Percentiles rank a stretch among this genome's conserved stretches.
phyloP scores from a whole-genome alignment of 345 rosid species.

The Toxicodendron radicans region DNA sequence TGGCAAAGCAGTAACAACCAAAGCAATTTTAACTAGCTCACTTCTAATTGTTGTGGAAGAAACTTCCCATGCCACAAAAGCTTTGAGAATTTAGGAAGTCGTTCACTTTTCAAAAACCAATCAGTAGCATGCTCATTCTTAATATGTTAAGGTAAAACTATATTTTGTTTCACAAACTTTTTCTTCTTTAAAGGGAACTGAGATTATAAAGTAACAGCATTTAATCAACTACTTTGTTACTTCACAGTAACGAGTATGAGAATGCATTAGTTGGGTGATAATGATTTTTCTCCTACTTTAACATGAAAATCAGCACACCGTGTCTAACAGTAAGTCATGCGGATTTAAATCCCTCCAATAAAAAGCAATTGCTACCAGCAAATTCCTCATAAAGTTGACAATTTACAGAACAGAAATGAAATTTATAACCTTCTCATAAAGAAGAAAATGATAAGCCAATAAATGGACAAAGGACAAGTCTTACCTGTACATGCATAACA shows the following conservation, averaged over 20 bases:
- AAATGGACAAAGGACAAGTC: slow-evolving; percentile 13
- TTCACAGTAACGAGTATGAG: not conserved
- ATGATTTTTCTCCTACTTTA: not conserved
- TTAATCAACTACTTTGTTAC: not conserved
- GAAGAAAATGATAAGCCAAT: not conserved
- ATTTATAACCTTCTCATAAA: not conserved
- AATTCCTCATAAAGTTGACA: not conserved
- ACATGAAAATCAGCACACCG: not conserved
- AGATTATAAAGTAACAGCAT: not conserved
- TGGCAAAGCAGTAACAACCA: not conserved
- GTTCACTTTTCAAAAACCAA: not conserved
- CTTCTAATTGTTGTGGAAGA: not conserved
- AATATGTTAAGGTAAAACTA: not conserved
- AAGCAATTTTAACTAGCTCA: not conserved
- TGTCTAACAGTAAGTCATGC: not conserved
- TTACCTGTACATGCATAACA: slow-evolving; percentile 92
- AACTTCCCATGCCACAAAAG: slow-evolving; percentile 3
- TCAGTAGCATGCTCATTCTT: not conserved
- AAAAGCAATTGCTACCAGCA: not conserved
- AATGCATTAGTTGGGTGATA: not conserved
- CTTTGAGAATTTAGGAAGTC: not conserved
- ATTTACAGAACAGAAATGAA: not conserved
- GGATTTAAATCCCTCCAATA: not conserved
- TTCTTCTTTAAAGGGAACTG: not conserved
- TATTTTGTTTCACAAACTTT: not conserved